Conservation (phyloP, 2,329 filamentous ascomycete species). For the Graphilbum ipis-grandicollis region DNA sequence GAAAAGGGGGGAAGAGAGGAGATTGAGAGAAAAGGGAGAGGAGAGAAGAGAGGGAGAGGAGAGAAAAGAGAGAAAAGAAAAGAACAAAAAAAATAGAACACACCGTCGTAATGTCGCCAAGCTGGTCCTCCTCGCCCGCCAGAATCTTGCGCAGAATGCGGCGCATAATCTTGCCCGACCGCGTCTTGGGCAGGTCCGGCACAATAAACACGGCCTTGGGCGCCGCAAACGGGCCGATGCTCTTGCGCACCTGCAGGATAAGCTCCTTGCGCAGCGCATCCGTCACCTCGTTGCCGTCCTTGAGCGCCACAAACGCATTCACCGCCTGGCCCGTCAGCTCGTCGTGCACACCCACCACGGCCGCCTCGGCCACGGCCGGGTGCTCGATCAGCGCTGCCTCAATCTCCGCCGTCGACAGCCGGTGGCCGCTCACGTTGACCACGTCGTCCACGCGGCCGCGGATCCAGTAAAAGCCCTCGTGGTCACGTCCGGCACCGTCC, state of each 20-base stretch:
- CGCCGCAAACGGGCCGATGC: constrained; percentile 91
- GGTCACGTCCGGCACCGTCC: constrained; percentile 87
- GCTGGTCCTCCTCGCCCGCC: constrained; percentile 89
- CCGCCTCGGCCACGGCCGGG: constrained; percentile 74
- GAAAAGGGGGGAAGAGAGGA: background rate
- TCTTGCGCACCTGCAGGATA: constrained; percentile 86
- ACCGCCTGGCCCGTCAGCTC: constrained; percentile 95
- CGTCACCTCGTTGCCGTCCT: constrained; percentile 58
- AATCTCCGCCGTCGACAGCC: constrained; percentile 92
- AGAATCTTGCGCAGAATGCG: constrained; percentile 94
- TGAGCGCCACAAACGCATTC: constrained; percentile 89
- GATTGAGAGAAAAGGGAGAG: too few relatives aligned
- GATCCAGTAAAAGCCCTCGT: constrained; percentile 99
- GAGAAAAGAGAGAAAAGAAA: background rate
- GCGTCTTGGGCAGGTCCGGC: constrained; percentile 88
- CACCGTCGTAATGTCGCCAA: constrained; percentile 85
- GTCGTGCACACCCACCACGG: constrained; percentile 82
- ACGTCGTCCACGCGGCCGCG: constrained; percentile 96
- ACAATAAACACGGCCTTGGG: constrained; percentile 88
- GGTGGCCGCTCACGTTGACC: constrained; percentile 92
- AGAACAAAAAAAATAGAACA: constrained; percentile 20
- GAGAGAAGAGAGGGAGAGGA: background rate
- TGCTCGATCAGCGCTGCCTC: constrained; percentile 94
- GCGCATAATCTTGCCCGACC: constrained; percentile 98
- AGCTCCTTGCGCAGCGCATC: constrained; percentile 87